These are phyloP conservation scores for Dactylellina drechsleri DNA, from an alignment of 2,329 filamentous ascomycete species.

Conservation along the genomic window DNA sequence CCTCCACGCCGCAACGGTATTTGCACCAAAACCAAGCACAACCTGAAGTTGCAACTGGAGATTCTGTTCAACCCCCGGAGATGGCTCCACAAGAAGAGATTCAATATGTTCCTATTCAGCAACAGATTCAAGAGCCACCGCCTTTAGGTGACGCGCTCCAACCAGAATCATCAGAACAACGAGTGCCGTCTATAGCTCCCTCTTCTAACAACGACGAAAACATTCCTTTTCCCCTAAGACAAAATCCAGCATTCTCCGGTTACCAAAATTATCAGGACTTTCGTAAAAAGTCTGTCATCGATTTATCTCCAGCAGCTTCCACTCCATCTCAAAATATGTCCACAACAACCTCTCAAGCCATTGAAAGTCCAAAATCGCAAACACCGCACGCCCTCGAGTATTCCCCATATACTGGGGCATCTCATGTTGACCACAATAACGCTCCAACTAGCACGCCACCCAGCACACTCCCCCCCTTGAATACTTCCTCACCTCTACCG, in stretches of 20 bases:
- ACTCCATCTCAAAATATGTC: too few relatives aligned
- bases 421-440: not conserved
- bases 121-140: not conserved
- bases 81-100: not conserved
- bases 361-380: not conserved
- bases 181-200: not conserved
- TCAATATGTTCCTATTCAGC: not conserved
- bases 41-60: not conserved
- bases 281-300: slow-evolving; percentile 11
- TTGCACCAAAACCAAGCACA: not conserved
- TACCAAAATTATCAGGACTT: slow-evolving; percentile 38
- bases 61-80: not conserved
- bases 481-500: too few relatives aligned
- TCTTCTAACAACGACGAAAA: not conserved
- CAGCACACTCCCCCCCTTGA: too few relatives aligned
- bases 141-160: not conserved
- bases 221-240: slow-evolving; percentile 19
- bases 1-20: not conserved
- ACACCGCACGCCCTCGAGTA: not conserved
- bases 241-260: slow-evolving; percentile 28
- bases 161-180: not conserved
- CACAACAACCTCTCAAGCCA: not conserved
- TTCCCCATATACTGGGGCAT: not conserved
- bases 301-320: too few relatives aligned
- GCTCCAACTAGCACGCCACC: not conserved